Conservation (phyloP, 345 rosid genomes). For the Physaria fendleri region DNA sequence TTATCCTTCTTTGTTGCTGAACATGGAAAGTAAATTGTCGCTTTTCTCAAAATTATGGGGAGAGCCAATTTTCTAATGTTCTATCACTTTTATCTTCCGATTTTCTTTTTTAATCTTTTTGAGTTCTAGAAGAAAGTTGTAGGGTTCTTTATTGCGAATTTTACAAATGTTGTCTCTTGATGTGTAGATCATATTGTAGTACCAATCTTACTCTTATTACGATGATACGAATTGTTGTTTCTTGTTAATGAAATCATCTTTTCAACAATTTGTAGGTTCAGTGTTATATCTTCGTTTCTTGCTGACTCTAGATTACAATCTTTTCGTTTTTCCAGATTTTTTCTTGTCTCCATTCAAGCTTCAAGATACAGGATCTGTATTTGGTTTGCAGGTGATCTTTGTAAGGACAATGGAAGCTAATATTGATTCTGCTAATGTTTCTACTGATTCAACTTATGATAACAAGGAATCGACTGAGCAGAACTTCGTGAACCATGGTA, state of each 20-base stretch:
- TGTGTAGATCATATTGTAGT: background rate
- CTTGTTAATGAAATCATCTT: background rate
- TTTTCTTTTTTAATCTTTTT: background rate
- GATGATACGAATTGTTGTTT: background rate
- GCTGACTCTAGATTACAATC: background rate
- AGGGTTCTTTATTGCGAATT: background rate
- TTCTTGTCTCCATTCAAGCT: background rate
- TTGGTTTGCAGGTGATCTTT: background rate
- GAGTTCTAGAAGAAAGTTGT: background rate
- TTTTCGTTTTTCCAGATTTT: background rate
- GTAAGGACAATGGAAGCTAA: constrained; percentile 20
- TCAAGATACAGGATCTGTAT: background rate
- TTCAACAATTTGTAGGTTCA: background rate
- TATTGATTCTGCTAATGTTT: constrained; percentile 14
- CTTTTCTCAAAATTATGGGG: background rate
- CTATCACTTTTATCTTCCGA: background rate
- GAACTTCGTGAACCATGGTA: constrained; percentile 27
- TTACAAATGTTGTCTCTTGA: background rate
- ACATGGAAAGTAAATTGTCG: background rate
- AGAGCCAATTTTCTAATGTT: background rate
- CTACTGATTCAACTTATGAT: background rate
- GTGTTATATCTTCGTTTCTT: background rate
- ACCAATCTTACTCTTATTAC: background rate
- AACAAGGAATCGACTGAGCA: constrained; percentile 10
- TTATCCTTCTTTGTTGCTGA: background rate